These are phyloP conservation scores for Bruguiera gymnorhiza DNA, from an alignment of 345 rosid species.

Conservation along the genomic window DNA sequence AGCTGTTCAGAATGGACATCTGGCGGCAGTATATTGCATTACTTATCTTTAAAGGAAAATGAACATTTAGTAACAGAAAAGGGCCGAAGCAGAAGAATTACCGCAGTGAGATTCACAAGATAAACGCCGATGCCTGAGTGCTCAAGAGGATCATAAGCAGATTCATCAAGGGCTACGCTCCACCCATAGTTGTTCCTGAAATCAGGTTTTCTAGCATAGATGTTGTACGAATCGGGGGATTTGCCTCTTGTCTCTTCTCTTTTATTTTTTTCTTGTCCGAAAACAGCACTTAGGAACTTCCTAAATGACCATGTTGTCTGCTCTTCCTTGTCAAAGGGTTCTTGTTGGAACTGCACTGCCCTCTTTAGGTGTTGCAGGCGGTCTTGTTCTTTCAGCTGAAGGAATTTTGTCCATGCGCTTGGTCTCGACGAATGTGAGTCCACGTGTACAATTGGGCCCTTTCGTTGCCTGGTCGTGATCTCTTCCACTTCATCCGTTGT, in stretches of 20 bases:
- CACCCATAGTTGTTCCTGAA: constrained; percentile 72
- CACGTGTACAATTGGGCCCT: constrained; percentile 64
- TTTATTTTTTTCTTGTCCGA: constrained; percentile 23
- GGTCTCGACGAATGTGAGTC: constrained; percentile 37
- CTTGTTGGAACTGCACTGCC: constrained; percentile 38
- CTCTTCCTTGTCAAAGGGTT: constrained; percentile 22
- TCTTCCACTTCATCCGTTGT: constrained; percentile 39
- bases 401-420: constrained; percentile 52
- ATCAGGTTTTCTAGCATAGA: constrained; percentile 46
- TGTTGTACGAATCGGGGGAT: constrained; percentile 61
- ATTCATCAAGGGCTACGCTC: constrained; percentile 63
- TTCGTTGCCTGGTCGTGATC: constrained; percentile 34
- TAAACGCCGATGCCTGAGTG: constrained; percentile 69
- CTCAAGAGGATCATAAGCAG: constrained; percentile 53
- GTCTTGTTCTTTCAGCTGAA: constrained; percentile 44
- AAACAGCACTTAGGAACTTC: constrained; percentile 37
- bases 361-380: constrained; percentile 55
- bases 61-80: neutral
- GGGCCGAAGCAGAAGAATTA: constrained; percentile 38
- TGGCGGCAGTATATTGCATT: too few relatives aligned
- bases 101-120: constrained; percentile 83
- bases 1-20: too few relatives aligned
- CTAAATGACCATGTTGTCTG: constrained; percentile 53
- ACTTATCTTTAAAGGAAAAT: too few relatives aligned
- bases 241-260: constrained; percentile 11